Percentiles rank a stretch among this genome's conserved stretches.
Evolutionary conservation across 306 rosid genomes (phyloP).

Genomic region (Cucumis sativus): Cucumber_9930_V3 NC_026660.2:5371001-5371500

Average conservation of each 20-base stretch:
- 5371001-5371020: constrained; percentile 58
- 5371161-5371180: not conserved
- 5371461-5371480: no score
- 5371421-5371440: no score
- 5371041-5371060: not conserved
- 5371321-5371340: constrained; percentile 94
- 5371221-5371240: constrained; percentile 60
- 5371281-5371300: constrained; percentile 95
- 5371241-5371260: constrained; percentile 87
- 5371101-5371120: not conserved
- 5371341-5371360: not conserved
- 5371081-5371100: not conserved
- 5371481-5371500: no score
- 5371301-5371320: constrained; percentile 87
- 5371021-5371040: not conserved
- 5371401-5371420: not conserved
- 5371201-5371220: not conserved
- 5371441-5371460: no score
- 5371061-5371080: not conserved
- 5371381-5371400: not conserved
- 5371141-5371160: not conserved
- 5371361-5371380: not conserved
- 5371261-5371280: constrained; percentile 89
- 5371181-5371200: not conserved
- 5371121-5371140: not conserved